Conservation (phyloP, 2,329 filamentous ascomycete genomes). For the Pyrenochaeta sp. region DNA sequence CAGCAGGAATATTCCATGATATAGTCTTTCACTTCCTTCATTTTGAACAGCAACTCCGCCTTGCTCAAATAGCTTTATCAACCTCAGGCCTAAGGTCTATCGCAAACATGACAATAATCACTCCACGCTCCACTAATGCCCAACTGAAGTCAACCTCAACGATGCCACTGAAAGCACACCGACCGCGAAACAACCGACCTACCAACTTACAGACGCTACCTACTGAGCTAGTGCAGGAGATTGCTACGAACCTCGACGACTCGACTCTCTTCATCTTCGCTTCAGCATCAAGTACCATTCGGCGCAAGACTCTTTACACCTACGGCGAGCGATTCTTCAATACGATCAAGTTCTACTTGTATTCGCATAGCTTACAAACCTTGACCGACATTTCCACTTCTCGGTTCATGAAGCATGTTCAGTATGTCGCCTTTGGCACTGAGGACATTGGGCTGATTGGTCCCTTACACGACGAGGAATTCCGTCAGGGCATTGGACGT, state of each 20-base stretch:
- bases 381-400: not conserved
- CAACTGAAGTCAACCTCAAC: too few species aligned
- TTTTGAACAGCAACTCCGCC: too few species aligned
- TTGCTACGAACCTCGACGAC: not conserved
- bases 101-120: too few species aligned
- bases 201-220: not conserved
- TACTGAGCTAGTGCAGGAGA: not conserved
- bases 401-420: not conserved
- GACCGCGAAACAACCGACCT: not conserved
- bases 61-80: too few species aligned
- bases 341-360: not conserved
- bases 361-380: not conserved
- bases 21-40: too few species aligned
- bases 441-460: not conserved
- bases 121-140: too few species aligned
- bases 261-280: not conserved
- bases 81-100: too few species aligned
- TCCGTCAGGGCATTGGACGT: too few species aligned
- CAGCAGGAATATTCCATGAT: too few species aligned
- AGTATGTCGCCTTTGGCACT: not conserved
- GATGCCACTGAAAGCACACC: too few species aligned
- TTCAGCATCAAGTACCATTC: not conserved
- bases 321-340: not conserved
- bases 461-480: not conserved
- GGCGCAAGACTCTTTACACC: not conserved